Evolutionary conservation across 352 stramenopile species (phyloP).

Genomic region (Phytopythium oedochilum): DNA sequence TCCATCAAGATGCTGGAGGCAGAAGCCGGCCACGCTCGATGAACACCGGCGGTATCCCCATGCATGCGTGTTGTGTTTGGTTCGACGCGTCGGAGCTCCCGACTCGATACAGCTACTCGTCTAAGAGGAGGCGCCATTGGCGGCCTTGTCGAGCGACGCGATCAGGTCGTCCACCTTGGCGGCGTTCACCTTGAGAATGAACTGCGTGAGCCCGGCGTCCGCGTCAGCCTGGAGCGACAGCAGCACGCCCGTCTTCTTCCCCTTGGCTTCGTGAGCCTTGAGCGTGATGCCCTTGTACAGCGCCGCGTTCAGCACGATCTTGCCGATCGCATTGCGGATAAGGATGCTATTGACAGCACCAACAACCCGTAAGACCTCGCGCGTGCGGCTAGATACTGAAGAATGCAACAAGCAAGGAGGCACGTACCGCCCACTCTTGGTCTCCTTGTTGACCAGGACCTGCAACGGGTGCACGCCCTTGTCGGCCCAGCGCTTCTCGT

Average conservation of each 20-base stretch:
- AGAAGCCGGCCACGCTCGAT: not conserved
- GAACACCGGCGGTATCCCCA: not conserved
- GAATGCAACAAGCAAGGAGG: no score
- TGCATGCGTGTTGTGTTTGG: not conserved
- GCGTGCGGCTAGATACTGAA: no score
- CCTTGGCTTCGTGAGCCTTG: slow-evolving; percentile 59
- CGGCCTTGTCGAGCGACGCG: slow-evolving; percentile 10
- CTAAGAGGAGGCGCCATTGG: slow-evolving; percentile 3
- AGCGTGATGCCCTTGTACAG: slow-evolving; percentile 78
- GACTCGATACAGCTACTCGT: not conserved
- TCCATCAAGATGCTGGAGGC: no score
- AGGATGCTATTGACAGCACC: slow-evolving; percentile 38
- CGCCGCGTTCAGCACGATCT: slow-evolving; percentile 80
- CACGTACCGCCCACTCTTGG: slow-evolving; percentile 52
- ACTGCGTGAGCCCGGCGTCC: slow-evolving; percentile 42
- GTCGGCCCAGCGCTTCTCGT: slow-evolving; percentile 86
- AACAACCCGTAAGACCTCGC: not conserved
- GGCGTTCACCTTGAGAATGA: slow-evolving; percentile 40
- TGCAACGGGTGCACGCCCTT: slow-evolving; percentile 80
- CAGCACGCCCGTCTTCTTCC: slow-evolving; percentile 71
- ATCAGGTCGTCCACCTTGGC: slow-evolving; percentile 7
- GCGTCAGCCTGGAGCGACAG: slow-evolving; percentile 61
- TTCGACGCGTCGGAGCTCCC: not conserved
- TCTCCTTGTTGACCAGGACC: slow-evolving; percentile 70
- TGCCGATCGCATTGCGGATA: slow-evolving; percentile 82